These are phyloP conservation scores for Fusarium sp. DNA, from an alignment of 2,329 filamentous ascomycete genomes.

Conservation along the genomic window DNA sequence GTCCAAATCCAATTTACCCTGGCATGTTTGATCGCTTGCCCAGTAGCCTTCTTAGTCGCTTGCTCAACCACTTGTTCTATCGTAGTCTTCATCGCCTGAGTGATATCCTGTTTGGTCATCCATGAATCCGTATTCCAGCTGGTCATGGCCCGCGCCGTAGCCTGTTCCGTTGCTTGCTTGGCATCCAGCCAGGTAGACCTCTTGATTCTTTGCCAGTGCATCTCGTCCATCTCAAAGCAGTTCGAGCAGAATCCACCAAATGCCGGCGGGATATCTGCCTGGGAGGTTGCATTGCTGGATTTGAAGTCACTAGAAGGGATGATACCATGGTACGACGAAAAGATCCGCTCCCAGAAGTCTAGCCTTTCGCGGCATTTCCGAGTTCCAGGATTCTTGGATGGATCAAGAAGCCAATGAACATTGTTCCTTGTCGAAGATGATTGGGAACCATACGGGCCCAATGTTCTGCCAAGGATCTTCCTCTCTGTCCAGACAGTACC, in stretches of 20 bases:
- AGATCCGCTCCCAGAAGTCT: neutral
- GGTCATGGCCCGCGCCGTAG: neutral
- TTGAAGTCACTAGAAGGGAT: neutral
- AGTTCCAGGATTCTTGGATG: neutral
- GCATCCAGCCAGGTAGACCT: neutral
- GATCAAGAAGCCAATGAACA: neutral
- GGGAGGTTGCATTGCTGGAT: accelerated
- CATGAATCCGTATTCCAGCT: neutral
- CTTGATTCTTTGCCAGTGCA: neutral
- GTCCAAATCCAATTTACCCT: neutral
- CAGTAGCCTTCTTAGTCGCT: neutral
- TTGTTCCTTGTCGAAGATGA: neutral
- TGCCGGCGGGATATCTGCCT: neutral
- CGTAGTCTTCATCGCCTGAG: neutral
- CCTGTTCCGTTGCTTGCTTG: neutral
- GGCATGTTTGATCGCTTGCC: neutral
- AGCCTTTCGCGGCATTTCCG: neutral
- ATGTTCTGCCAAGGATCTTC: neutral
- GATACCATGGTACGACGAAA: neutral
- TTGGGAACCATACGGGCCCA: neutral
- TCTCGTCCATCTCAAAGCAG: neutral
- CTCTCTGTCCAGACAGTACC: neutral
- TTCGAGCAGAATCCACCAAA: neutral
- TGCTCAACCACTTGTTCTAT: neutral
- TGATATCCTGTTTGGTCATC: neutral